phyloP scores from a whole-genome alignment of 2,329 filamentous ascomycete species.

The Colletotrichum orchidophilum region DNA sequence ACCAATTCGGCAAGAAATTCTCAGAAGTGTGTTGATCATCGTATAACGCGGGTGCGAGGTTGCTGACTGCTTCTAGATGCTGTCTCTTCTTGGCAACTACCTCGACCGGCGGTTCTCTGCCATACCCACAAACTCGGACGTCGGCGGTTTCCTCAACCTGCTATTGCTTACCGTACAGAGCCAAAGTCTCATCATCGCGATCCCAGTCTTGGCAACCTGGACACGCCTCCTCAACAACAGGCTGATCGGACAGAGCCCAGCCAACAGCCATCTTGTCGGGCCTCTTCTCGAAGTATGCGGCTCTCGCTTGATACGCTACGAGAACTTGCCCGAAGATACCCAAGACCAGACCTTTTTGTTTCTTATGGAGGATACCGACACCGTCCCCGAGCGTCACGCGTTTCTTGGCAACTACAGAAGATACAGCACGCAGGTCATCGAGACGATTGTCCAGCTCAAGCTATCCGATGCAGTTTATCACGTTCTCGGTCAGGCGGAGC shows the following conservation, averaged over 20 bases:
- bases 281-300: conserved; percentile 85
- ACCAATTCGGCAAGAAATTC: conserved; percentile 91
- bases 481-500: conserved; percentile 83
- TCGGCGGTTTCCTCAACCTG: conserved; percentile 81
- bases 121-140: conserved; percentile 70
- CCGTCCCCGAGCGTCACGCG: conserved; percentile 89
- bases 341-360: conserved; percentile 83
- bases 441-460: conserved; percentile 83
- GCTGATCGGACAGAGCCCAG: conserved; percentile 70
- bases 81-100: conserved; percentile 86
- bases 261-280: conserved; percentile 73
- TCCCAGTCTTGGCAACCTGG: conserved; percentile 91
- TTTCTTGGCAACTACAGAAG: conserved; percentile 96
- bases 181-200: conserved; percentile 90
- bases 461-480: conserved; percentile 87
- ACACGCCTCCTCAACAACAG: conserved; percentile 80
- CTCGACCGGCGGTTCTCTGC: conserved; percentile 79
- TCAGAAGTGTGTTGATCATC: conserved; percentile 73
- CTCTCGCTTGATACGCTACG: conserved; percentile 85
- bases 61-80: conserved; percentile 63
- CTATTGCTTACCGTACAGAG: conserved; percentile 83
- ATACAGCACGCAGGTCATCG: conserved; percentile 88
- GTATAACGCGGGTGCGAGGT: background rate
- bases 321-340: conserved; percentile 83
- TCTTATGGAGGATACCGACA: conserved; percentile 93